Percentiles rank a stretch among this genome's conserved stretches.
phyloP scores from a whole-genome alignment of 805 yeast species.

The Cyberlindnera petersonii region DNA sequence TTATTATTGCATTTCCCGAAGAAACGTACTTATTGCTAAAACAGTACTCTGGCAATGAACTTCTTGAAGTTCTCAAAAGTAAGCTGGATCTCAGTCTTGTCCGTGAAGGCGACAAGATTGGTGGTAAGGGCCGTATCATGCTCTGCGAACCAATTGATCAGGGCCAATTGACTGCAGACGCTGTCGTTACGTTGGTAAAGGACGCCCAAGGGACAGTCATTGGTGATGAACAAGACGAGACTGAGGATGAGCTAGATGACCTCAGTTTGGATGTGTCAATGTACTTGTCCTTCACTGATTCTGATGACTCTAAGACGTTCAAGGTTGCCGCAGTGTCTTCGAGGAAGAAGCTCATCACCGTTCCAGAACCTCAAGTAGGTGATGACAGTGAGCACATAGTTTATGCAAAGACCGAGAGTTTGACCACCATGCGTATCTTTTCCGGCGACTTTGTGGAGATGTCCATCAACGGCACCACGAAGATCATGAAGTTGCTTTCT shows the following conservation, averaged over 20 bases:
- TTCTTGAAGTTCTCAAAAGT: conserved; percentile 10
- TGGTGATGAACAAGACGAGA: conserved; percentile 3
- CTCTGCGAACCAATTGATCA: conserved; percentile 74
- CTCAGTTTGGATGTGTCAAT: conserved; percentile 16
- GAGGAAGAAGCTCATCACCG: conserved; percentile 4
- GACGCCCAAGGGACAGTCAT: conserved; percentile 3
- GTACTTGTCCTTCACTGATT: conserved; percentile 8
- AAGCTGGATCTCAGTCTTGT: conserved; percentile 13
- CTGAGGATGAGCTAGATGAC: conserved; percentile 5
- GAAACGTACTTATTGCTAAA: conserved; percentile 20
- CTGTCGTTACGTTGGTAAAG: conserved; percentile 54
- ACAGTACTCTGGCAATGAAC: conserved; percentile 15
- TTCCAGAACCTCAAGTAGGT: conserved; percentile 3
- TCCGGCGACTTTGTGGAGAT: conserved; percentile 62
- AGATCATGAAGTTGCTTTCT: conserved; percentile 41
- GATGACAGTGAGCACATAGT: conserved; percentile 48
- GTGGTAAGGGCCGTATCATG: conserved; percentile 40
- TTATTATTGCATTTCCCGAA: conserved; percentile 23
- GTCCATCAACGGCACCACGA: conserved; percentile 6
- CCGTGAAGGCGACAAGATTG: conserved; percentile 21
- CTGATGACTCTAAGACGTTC: conserved; percentile 1
- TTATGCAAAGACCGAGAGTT: conserved; percentile 43
- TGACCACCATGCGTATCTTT: conserved; percentile 56
- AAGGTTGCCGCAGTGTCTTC: neutral
- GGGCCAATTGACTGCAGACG: conserved; percentile 46